Evolutionary conservation across 2,329 filamentous ascomycete genomes (phyloP).

Genomic region (Fusarium newnesense): DNA sequence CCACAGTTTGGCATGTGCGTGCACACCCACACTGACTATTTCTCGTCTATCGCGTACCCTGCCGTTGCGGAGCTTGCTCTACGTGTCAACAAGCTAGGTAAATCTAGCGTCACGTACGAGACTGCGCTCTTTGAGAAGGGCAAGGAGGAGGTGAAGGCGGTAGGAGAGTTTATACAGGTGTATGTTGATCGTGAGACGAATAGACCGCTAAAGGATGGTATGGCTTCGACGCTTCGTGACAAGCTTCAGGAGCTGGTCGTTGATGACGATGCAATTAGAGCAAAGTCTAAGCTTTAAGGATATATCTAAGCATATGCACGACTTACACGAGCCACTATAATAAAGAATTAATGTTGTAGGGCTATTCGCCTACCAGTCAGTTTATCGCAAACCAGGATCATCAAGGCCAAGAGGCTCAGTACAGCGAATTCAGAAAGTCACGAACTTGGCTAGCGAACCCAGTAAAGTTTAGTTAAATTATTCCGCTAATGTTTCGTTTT

Average conservation of each 20-base stretch:
- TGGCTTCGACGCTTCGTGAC: conserved; percentile 67
- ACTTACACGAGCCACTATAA: background rate
- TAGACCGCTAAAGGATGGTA: conserved; percentile 72
- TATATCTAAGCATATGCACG: background rate
- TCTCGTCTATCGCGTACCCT: conserved; percentile 83
- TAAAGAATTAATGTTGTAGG: background rate
- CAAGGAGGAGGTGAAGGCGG: conserved; percentile 76
- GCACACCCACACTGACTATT: conserved; percentile 86
- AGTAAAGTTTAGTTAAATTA: background rate
- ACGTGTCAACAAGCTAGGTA: conserved; percentile 84
- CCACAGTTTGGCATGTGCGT: conserved; percentile 85
- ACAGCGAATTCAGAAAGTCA: background rate
- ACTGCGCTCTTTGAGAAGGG: conserved; percentile 85
- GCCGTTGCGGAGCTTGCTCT: conserved; percentile 83
- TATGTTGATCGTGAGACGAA: conserved; percentile 82
- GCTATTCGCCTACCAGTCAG: background rate
- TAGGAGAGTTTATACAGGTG: conserved; percentile 88
- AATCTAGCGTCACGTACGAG: conserved; percentile 90
- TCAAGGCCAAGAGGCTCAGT: background rate
- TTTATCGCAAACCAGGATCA: background rate
- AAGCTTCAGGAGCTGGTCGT: conserved; percentile 68
- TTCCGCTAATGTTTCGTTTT: background rate
- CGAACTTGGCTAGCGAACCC: background rate
- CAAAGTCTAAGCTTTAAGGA: conserved; percentile 26
- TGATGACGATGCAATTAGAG: background rate